Evolutionary conservation across 306 rosid species (phyloP).

Genomic region (Carpinus fangiana): DNA sequence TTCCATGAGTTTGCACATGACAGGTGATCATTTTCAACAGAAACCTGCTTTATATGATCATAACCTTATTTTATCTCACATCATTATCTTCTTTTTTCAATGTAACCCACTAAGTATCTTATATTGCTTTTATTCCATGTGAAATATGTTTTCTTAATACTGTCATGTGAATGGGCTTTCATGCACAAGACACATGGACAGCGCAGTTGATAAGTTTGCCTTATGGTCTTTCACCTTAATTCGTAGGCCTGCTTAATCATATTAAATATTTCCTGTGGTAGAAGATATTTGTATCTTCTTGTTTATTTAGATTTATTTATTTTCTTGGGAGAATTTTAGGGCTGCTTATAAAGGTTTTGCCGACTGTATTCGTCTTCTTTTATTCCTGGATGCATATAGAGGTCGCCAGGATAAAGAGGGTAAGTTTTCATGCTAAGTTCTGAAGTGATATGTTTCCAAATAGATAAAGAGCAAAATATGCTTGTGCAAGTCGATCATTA

Average conservation of each 20-base stretch:
- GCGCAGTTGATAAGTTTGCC: background rate
- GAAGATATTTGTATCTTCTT: conserved; percentile 1
- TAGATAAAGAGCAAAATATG: conserved; percentile 6
- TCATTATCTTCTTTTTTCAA: background rate
- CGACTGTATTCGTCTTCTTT: conserved; percentile 86
- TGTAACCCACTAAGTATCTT: background rate
- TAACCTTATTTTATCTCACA: background rate
- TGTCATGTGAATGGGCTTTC: background rate
- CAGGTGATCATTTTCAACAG: background rate
- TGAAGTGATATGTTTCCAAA: conserved; percentile 17
- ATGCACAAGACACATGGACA: background rate
- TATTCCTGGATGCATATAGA: conserved; percentile 88
- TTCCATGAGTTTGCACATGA: background rate
- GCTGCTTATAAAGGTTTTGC: conserved; percentile 99
- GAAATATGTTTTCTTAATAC: background rate
- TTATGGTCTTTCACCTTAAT: conserved; percentile 4
- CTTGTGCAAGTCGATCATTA: conserved; percentile 11
- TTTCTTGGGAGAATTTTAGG: conserved; percentile 52
- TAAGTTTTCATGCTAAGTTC: conserved; percentile 32
- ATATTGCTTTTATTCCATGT: background rate
- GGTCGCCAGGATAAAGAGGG: conserved; percentile 98
- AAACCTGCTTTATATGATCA: background rate
- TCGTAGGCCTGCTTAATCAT: background rate
- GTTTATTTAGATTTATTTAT: conserved; percentile 22
- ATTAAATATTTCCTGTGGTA: background rate